Evolutionary conservation across 2,329 filamentous ascomycete species (phyloP).

Genomic region (Penicillium sp.): DNA sequence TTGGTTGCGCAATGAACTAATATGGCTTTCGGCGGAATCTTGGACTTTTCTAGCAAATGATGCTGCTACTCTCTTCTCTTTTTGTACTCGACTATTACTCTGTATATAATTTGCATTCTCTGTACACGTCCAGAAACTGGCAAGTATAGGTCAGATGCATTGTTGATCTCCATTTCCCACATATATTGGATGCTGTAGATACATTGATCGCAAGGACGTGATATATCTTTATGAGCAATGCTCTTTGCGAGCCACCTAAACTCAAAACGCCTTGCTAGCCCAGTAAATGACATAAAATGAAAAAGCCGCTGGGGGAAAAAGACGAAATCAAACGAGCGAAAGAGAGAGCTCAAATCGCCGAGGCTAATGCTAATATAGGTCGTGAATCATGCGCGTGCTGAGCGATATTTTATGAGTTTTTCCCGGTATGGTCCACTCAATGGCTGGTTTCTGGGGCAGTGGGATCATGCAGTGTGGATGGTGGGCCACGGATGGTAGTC

Average conservation of each 20-base stretch:
- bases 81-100: not conserved
- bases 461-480: slow-evolving; percentile 6
- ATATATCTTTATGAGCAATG: not conserved
- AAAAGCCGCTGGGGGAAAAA: slow-evolving; percentile 4
- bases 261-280: slow-evolving; percentile 27
- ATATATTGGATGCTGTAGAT: not conserved
- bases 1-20: slow-evolving; percentile 7
- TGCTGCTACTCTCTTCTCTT: not conserved
- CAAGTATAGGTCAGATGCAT: not conserved
- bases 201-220: not conserved
- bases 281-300: slow-evolving; percentile 6
- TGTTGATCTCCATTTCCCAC: not conserved
- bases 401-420: slow-evolving; percentile 1
- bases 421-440: not conserved
- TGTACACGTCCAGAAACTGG: not conserved
- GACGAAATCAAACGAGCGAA: slow-evolving; percentile 4
- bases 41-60: not conserved
- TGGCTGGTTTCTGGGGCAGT: not conserved
- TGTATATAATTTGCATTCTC: not conserved
- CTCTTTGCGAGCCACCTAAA: not conserved
- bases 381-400: slow-evolving; percentile 19
- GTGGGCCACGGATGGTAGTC: not conserved
- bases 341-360: slow-evolving; percentile 7
- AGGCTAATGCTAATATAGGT: slow-evolving; percentile 18
- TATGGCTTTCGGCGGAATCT: not conserved